Evolutionary conservation across 352 stramenopile genomes (phyloP).

Genomic region (Phytophthora quininea): DNA sequence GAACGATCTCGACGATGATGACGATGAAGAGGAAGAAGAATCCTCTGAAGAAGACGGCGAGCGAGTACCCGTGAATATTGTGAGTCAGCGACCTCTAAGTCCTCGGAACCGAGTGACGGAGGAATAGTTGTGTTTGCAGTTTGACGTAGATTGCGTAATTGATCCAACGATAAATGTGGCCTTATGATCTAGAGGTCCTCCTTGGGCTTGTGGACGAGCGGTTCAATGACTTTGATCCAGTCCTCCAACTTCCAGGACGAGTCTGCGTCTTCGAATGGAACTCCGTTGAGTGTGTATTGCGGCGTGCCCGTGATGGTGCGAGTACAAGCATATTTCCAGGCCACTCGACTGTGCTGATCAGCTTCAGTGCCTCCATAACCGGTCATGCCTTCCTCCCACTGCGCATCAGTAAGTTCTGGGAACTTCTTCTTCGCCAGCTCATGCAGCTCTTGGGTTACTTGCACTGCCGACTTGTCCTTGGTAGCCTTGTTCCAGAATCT

Average conservation of each 20-base stretch:
- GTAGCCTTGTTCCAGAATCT: slow-evolving; percentile 80
- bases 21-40: slow-evolving; percentile 26
- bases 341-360: slow-evolving; percentile 51
- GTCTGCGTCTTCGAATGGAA: slow-evolving; percentile 56
- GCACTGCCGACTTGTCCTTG: slow-evolving; percentile 62
- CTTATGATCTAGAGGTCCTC: not conserved
- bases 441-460: slow-evolving; percentile 68
- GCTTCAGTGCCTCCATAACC: slow-evolving; percentile 70
- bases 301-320: slow-evolving; percentile 71
- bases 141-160: not conserved
- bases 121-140: slow-evolving; percentile 13
- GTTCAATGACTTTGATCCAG: slow-evolving; percentile 60
- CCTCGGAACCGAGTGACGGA: slow-evolving; percentile 28
- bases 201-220: not conserved
- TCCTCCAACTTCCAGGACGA: slow-evolving; percentile 64
- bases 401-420: slow-evolving; percentile 47
- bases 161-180: not conserved
- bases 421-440: slow-evolving; percentile 68
- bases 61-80: slow-evolving; percentile 13
- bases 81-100: slow-evolving; percentile 29
- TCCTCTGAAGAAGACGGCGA: slow-evolving; percentile 23
- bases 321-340: slow-evolving; percentile 82
- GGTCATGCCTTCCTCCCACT: slow-evolving; percentile 75
- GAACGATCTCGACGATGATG: slow-evolving; percentile 22
- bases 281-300: slow-evolving; percentile 81